Base-by-base conservation (phyloP, 1,139 yeast genomes). In the Saccharomycopsis hybrid region DNA sequence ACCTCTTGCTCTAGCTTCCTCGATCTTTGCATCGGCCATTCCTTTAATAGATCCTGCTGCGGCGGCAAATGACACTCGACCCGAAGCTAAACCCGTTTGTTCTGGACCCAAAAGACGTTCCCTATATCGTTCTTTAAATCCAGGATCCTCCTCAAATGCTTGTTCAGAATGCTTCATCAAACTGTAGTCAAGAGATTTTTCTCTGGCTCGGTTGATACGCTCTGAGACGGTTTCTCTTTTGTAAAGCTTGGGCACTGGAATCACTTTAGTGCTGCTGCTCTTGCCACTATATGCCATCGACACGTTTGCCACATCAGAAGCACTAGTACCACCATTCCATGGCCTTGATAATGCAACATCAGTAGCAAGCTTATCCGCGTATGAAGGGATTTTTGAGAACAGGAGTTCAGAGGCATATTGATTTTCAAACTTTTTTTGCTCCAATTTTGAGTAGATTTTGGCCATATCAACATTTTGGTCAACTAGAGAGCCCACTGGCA, bases 11-110 rank as follows among this genome's bases (percentile, higher is more conserved):
- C 84, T 78, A 1, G 85, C 81, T 25, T 86, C 89, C 59, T 83
- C 87, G 28, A 88, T 86, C 47, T 80, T 71, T 41, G 80, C 80
- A 53, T 85, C 85, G 0, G 96, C 96, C 46, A 87, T 60, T 1
- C 85, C 77, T 47, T 74, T 76, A 27, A 85, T 78, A 1, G 78
- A 71, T 24, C 78, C 74, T 45, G 75, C 68, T 2, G 76, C 72
- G 0, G 76, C 69, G 1, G 80, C 69, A 32, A 69, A 62, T n/a
- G 31, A 39, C 13, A 51, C 40, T 18, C 41, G 11, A n/a, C n/a
- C n/a, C n/a, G n/a, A n/a, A n/a, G n/a, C n/a, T n/a, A n/a, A n/a
- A 3, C 41, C 25, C 41, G 81, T 65, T 68, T 77, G 71, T 0
- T 77, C 66, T 0, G 85, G 84, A 0, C 87, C 85, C 11, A 80